These are phyloP conservation scores for Boletus rubescentipes DNA, from an alignment of 768 basidiomycete genomes.

Conservation along the genomic window DNA sequence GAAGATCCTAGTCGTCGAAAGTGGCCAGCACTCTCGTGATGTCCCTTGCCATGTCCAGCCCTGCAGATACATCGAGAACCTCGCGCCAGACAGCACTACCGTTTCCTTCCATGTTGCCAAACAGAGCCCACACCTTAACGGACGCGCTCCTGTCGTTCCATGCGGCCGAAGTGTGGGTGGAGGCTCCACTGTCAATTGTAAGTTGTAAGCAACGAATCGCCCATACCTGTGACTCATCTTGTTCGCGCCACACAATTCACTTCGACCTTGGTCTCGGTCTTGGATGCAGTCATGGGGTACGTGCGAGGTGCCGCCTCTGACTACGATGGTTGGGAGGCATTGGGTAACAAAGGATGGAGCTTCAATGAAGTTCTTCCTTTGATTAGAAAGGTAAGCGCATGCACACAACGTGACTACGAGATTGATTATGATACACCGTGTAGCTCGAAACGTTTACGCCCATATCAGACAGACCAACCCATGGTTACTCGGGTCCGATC, in stretches of 20 bases:
- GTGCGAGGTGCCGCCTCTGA: slow-evolving; percentile 60
- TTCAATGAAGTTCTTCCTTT: slow-evolving; percentile 56
- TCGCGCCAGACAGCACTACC: slow-evolving; percentile 39
- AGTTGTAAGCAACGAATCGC: slow-evolving; percentile 4
- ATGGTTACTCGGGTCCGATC: slow-evolving; percentile 37
- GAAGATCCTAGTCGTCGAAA: slow-evolving; percentile 61
- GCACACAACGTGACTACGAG: neutral
- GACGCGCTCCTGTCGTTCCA: slow-evolving; percentile 44
- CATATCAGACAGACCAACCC: slow-evolving; percentile 31
- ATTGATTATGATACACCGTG: slow-evolving; percentile 44
- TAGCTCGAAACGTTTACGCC: slow-evolving; percentile 39
- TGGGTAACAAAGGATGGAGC: slow-evolving; percentile 62
- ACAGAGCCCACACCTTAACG: slow-evolving; percentile 43
- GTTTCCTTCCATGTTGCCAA: slow-evolving; percentile 42
- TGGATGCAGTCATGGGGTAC: slow-evolving; percentile 45
- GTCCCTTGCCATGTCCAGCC: slow-evolving; percentile 52
- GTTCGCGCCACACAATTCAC: neutral
- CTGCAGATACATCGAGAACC: slow-evolving; percentile 46
- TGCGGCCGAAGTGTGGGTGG: slow-evolving; percentile 58
- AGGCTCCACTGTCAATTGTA: slow-evolving; percentile 62
- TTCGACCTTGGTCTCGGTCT: neutral
- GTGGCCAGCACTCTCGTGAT: slow-evolving; percentile 51
- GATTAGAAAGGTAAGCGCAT: slow-evolving; percentile 47
- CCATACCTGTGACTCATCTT: neutral
- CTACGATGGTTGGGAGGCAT: slow-evolving; percentile 57